Conservation (phyloP, 345 rosid genomes). For the Ailanthus altissimus region DNA sequence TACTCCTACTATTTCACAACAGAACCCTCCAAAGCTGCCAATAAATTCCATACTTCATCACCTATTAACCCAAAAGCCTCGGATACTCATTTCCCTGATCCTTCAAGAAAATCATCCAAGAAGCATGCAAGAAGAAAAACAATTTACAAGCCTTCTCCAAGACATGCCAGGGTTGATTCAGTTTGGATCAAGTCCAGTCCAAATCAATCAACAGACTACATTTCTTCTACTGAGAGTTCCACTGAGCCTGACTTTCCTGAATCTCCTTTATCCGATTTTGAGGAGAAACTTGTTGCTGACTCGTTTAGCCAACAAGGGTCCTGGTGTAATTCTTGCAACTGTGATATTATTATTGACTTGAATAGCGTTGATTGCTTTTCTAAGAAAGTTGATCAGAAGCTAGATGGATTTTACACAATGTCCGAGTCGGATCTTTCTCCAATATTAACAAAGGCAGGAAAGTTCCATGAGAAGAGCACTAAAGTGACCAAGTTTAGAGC, state of each 20-base stretch:
- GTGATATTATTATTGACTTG: slow-evolving; percentile 49
- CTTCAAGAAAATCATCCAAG: slow-evolving; percentile 38
- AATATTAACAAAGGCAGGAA: slow-evolving; percentile 36
- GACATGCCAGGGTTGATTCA: slow-evolving; percentile 27
- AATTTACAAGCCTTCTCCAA: slow-evolving; percentile 56
- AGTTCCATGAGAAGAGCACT: slow-evolving; percentile 10
- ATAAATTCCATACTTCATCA: slow-evolving; percentile 16
- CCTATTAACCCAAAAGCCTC: slow-evolving; percentile 28
- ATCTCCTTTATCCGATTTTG: slow-evolving; percentile 32
- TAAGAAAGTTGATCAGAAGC: slow-evolving; percentile 6
- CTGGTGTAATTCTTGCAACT: slow-evolving; percentile 28
- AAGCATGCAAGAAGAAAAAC: slow-evolving; percentile 47
- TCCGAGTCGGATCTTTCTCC: slow-evolving; percentile 44
- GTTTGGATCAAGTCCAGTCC: slow-evolving; percentile 19
- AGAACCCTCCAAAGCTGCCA: slow-evolving; percentile 22
- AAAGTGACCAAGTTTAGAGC: slow-evolving; percentile 9
- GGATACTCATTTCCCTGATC: slow-evolving; percentile 36
- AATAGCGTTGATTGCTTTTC: slow-evolving; percentile 22
- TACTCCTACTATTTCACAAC: slow-evolving; percentile 40
- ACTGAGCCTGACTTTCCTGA: slow-evolving; percentile 29
- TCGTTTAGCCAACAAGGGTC: background rate
- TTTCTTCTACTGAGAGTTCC: slow-evolving; percentile 39
- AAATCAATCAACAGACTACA: slow-evolving; percentile 27
- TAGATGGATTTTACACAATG: slow-evolving; percentile 23
- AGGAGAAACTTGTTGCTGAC: slow-evolving; percentile 25